Conservation (phyloP, 441 rosid species). For the Arabidopsis hybrid region DNA sequence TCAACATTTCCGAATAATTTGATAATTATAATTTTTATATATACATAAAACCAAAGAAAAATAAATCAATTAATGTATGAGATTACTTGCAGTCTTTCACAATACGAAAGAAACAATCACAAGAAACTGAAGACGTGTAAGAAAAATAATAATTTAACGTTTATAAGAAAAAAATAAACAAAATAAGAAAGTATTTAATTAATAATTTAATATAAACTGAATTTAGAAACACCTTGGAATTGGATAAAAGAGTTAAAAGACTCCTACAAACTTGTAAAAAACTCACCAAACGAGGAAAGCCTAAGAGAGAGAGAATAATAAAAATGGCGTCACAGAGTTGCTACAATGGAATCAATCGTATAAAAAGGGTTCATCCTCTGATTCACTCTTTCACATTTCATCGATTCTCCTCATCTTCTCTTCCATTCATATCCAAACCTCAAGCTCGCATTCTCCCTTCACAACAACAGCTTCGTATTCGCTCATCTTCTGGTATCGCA, state of each 20-base stretch:
- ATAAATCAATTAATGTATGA: too few species aligned
- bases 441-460: background rate
- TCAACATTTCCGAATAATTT: too few species aligned
- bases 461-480: background rate
- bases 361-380: conserved; percentile 55
- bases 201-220: background rate
- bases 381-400: conserved; percentile 39
- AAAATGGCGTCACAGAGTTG: conserved; percentile 61
- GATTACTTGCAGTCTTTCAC: background rate
- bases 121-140: conserved; percentile 26
- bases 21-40: too few species aligned
- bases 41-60: too few species aligned
- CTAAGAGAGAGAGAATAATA: conserved; percentile 10
- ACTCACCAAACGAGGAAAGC: background rate
- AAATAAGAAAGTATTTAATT: background rate
- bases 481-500: conserved; percentile 33
- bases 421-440: conserved; percentile 19
- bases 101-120: conserved; percentile 10
- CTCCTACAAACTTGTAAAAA: conserved; percentile 32
- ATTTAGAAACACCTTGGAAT: conserved; percentile 3
- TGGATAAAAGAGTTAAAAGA: conserved; percentile 33
- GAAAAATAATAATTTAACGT: background rate
- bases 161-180: too few species aligned
- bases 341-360: conserved; percentile 48
- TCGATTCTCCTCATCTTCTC: conserved; percentile 37